Conservation (phyloP, 306 rosid genomes). For the Styphnolobium japonicum region DNA sequence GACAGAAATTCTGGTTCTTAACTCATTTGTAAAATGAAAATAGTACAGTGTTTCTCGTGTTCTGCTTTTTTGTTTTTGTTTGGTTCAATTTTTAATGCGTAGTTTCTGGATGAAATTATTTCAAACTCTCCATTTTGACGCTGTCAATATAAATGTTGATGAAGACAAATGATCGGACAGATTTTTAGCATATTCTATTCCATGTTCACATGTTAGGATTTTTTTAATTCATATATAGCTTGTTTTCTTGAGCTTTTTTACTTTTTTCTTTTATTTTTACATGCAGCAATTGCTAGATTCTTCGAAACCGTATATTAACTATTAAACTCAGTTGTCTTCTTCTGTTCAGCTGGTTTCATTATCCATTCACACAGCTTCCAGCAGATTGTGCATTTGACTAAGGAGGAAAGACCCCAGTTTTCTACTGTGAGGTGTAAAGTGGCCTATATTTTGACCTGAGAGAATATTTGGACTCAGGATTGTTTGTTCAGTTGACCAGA, state of each 20-base stretch:
- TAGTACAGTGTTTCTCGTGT: conserved; percentile 7
- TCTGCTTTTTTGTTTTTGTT: conserved; percentile 26
- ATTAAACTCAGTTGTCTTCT: conserved; percentile 45
- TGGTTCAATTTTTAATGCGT: conserved; percentile 22
- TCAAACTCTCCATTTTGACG: conserved; percentile 29
- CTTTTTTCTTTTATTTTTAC: neutral
- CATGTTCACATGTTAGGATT: conserved; percentile 44
- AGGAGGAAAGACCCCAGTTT: conserved; percentile 29
- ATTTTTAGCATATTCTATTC: conserved; percentile 45
- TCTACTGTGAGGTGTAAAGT: conserved; percentile 40
- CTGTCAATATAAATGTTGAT: conserved; percentile 36
- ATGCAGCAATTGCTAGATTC: conserved; percentile 36
- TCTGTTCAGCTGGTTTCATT: conserved; percentile 54
- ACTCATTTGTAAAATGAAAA: conserved; percentile 14
- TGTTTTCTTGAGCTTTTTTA: neutral
- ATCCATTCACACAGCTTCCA: conserved; percentile 16
- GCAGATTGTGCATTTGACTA: conserved; percentile 46
- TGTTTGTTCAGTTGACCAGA: conserved; percentile 45
- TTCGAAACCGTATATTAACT: conserved; percentile 35
- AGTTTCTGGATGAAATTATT: conserved; percentile 27
- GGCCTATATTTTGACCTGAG: conserved; percentile 36
- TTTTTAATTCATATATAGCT: conserved; percentile 14
- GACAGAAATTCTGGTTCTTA: neutral
- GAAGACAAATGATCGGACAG: conserved; percentile 17
- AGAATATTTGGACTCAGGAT: conserved; percentile 37